phyloP scores from a whole-genome alignment of 805 yeast genomes.

The Cyberlindnera subsufficiens region DNA sequence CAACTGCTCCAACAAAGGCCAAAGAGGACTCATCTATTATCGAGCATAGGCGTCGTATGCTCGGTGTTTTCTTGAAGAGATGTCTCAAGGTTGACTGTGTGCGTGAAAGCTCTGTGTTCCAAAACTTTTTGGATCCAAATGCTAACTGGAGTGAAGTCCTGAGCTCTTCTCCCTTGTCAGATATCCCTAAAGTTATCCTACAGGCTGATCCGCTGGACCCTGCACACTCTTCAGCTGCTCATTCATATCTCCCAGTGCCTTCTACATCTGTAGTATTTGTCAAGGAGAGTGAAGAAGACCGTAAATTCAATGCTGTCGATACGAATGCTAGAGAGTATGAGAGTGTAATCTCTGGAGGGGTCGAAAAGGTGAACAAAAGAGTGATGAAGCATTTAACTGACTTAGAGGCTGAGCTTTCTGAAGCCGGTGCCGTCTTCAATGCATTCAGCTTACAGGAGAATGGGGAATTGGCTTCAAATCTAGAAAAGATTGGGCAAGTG shows the following conservation, averaged over 20 bases:
- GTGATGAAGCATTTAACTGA: slow-evolving; percentile 46
- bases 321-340: slow-evolving; percentile 40
- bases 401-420: slow-evolving; percentile 58
- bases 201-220: slow-evolving; percentile 61
- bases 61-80: slow-evolving; percentile 74
- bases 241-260: slow-evolving; percentile 59
- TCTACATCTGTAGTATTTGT: slow-evolving; percentile 27
- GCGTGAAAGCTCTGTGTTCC: slow-evolving; percentile 57
- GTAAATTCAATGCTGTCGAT: slow-evolving; percentile 36
- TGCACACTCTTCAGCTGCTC: slow-evolving; percentile 48
- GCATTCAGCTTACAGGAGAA: slow-evolving; percentile 47
- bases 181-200: slow-evolving; percentile 47
- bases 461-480: slow-evolving; percentile 38
- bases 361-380: slow-evolving; percentile 54
- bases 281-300: slow-evolving; percentile 29
- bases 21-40: slow-evolving; percentile 40
- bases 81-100: slow-evolving; percentile 59
- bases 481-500: slow-evolving; percentile 81
- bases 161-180: slow-evolving; percentile 45
- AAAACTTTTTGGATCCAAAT: slow-evolving; percentile 82
- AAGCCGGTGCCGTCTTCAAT: slow-evolving; percentile 63
- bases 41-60: slow-evolving; percentile 72
- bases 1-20: slow-evolving; percentile 36
- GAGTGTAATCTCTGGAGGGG: slow-evolving; percentile 35
- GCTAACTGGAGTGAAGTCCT: slow-evolving; percentile 84